Base-by-base conservation (phyloP, 2,329 filamentous ascomycete species). In the Calonectria pteridis region DNA sequence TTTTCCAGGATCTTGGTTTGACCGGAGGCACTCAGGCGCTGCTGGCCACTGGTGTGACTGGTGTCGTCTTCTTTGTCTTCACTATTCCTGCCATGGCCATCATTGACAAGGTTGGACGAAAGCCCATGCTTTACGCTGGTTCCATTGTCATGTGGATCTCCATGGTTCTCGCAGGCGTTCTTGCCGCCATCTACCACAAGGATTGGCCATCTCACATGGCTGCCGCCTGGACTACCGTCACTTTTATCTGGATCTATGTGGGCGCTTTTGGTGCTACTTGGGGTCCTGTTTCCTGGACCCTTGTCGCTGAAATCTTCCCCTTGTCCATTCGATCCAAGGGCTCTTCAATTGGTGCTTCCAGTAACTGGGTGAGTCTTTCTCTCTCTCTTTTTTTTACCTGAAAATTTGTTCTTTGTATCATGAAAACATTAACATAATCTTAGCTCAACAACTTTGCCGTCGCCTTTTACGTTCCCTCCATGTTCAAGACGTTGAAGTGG, bases 31-130 rank as follows among this genome's bases (percentile, higher is more conserved):
- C 89, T 68, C 89, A 88, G 6, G 87, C 88, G 16, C 87, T 94
- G 0, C 86, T 94, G 11, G 93, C 93, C 0, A 94, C 93, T 0
- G 93, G 93, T 11, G 93, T 94, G 0, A 92, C 93, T 6, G 93
- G 93, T 4, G 92, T 94, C 43, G 90, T 91, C 66, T 93, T 94
- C 88, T 92, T 94, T 77, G 73, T 83, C 10, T 79, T 73, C 53
- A 84, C 83, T 4, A 70, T 84, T 2, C 83, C 83, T 0, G 78
- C 82, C 1, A 84, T 83, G 82, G 80, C 75, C 28, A 79, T 87
- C 3, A 86, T 86, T 35, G 85, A 87, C 49, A 82, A 83, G 11
- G 82, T 86, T 6, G 85, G 85, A 6, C 83, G 85, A 29, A 85
- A 86, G 75, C 84, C 84, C 4, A 82, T 86, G 76, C 76, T 86